Base-by-base conservation (phyloP, 345 rosid genomes). In the Citrus hindsii region DNA sequence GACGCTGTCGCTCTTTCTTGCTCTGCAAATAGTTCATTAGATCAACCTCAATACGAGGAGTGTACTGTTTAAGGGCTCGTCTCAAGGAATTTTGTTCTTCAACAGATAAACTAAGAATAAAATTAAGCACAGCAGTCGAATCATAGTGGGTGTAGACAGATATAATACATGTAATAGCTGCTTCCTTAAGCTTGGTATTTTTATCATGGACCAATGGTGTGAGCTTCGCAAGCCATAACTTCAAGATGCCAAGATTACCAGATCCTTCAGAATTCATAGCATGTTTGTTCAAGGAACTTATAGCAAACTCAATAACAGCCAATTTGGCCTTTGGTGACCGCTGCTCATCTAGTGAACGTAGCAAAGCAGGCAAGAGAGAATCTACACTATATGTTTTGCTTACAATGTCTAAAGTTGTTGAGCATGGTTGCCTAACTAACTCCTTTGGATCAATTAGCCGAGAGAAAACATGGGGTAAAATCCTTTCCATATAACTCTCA, bases 21-120 rank as follows among this genome's bases (percentile, higher is more conserved):
- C 76, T 92, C 89, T 96, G 99, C 88, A 96, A 80, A 85, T 86
- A 94, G 90, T 94, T 96, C 88, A 96, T 87, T 28, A 96, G 88
- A 83, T 96, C 99, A 85, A 96, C 99, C 82, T 96, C 99, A 80
- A 96, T 94, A 46, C 98, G 98, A 79, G 99, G 99, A 78, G 98
- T 94, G 77, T 90, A 86, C 80, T 92, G 98, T 80, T 94, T 96
- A 72, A 96, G 94, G 56, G 97, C 85, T 70, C 99, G 92, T 85
- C 98, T 90, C 88, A 94, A 86, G 75, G 93, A 90, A 87, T 92
- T 96, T 82, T 96, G 99, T 81, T 96, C 98, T 85, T 96, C 99
- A 81, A 96, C 95, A 42, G 98, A 91, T 82, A 96, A 85, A 88
- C 93, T 90, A 79, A 94, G 94, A 82, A 96, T 94, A 82, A 90